phyloP scores from a whole-genome alignment of 2,329 filamentous ascomycete genomes.

The Dothideomycetes sp. region DNA sequence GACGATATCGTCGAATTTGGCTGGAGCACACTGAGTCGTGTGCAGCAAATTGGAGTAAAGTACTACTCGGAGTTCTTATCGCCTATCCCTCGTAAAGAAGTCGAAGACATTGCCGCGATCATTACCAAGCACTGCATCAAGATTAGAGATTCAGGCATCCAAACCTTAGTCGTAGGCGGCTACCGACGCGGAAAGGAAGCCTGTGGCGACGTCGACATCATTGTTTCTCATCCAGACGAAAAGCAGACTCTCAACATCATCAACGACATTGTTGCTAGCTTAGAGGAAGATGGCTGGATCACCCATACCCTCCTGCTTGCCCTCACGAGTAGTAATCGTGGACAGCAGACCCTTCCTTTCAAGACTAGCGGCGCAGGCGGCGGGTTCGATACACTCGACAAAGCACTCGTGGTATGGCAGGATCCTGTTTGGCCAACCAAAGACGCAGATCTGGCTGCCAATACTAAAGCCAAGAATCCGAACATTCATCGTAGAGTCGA shows the following conservation, averaged over 20 bases:
- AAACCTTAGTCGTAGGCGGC: slow-evolving; percentile 62
- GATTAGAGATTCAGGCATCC: slow-evolving; percentile 43
- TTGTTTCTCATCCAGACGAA: slow-evolving; percentile 70
- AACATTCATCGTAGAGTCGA: slow-evolving; percentile 79
- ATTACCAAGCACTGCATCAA: slow-evolving; percentile 57
- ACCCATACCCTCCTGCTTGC: slow-evolving; percentile 71
- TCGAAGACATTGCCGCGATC: slow-evolving; percentile 53
- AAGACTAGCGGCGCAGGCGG: slow-evolving; percentile 30
- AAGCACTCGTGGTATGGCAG: slow-evolving; percentile 89
- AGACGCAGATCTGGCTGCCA: slow-evolving; percentile 21
- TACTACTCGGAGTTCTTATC: slow-evolving; percentile 77
- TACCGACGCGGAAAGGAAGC: slow-evolving; percentile 67
- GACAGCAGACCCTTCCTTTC: slow-evolving; percentile 53
- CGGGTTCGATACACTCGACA: slow-evolving; percentile 83
- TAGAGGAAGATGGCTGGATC: slow-evolving; percentile 61
- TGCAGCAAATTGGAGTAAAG: slow-evolving; percentile 89
- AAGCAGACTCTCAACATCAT: slow-evolving; percentile 59
- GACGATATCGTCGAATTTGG: slow-evolving; percentile 79
- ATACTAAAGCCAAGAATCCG: slow-evolving; percentile 45
- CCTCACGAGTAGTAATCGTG: slow-evolving; percentile 58
- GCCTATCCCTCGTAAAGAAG: slow-evolving; percentile 62
- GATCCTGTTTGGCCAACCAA: slow-evolving; percentile 41
- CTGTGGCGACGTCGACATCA: slow-evolving; percentile 74
- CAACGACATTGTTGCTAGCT: slow-evolving; percentile 53
- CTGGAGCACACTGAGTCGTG: slow-evolving; percentile 62